Base-by-base conservation (phyloP, 495 filamentous ascomycete genomes). In the Aspergillus egyptiacus region DNA sequence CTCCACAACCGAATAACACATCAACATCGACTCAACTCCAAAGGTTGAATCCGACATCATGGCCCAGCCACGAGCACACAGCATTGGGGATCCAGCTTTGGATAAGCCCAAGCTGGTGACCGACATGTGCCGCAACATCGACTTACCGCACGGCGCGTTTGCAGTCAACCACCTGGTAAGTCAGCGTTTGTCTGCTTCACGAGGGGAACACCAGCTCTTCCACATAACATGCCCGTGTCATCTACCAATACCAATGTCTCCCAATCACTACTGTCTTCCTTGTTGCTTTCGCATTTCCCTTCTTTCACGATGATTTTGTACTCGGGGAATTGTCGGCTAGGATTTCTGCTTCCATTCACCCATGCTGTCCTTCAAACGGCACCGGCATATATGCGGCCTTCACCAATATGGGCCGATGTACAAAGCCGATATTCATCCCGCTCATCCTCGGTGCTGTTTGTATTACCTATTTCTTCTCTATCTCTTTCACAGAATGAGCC, bases 101-200 rank as follows among this genome's bases (percentile, higher is more conserved):
- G 60, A 63, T 9, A 23, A 18, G 11, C 60, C 54, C 6, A 43
- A 30, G 5, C 34, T 59, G 10, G 31, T 20, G 11, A 65, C 62
- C 0, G 60, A 62, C 36, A 59, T 56, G 43, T 63, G 56, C 17
- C 46, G 46, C 15, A 63, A 67, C 33, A 39, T 67, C 6, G 64
- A 67, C 27, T 40, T 67, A 30, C 64, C 64, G 6, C 11, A 52
- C 19, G 54, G 48, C 5, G 61, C 61, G 22, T 67, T 53, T 36
- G 37, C 41, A 0, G 35, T 66, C 6, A 54, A 62, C 27, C 50
- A 61, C 19, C 13, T 57, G 49, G 64, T 65, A 53, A 57, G 61
- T 60, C 32, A n/a, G 18, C 19, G 30, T 47, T 50, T 18, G 20
- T 25, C 53, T 40, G 10, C 23, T 35, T 10, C 6, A 44, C 38